Percentiles rank a stretch among this genome's conserved stretches.
Evolutionary conservation across 352 stramenopile genomes (phyloP).

Genomic region (Phytophthora colocasiae): DNA sequence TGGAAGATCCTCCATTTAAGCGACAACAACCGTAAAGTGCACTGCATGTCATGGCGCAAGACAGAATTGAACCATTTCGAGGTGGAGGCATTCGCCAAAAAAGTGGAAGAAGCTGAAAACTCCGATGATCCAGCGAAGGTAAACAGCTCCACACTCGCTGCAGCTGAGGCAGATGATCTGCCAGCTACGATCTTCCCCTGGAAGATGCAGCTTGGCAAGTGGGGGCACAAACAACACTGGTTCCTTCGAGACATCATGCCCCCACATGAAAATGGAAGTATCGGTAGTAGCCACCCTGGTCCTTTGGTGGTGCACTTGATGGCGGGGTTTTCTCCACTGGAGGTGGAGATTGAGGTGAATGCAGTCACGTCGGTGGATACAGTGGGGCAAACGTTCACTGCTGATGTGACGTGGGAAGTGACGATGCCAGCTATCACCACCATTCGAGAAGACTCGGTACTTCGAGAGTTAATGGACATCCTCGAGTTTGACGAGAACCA

Average conservation of each 20-base stretch:
- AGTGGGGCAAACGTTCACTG: conserved; percentile 50
- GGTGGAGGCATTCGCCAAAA: conserved; percentile 45
- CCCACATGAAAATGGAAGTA: conserved; percentile 12
- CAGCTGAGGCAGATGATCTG: conserved; percentile 20
- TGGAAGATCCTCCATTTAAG: conserved; percentile 55
- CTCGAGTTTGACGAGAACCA: conserved; percentile 49
- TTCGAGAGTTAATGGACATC: conserved; percentile 48
- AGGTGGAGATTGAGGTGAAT: conserved; percentile 49
- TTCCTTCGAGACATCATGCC: conserved; percentile 56
- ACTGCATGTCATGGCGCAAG: conserved; percentile 57
- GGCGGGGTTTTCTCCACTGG: conserved; percentile 43
- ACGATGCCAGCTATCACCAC: conserved; percentile 49
- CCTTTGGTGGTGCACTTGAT: conserved; percentile 38
- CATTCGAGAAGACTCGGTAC: conserved; percentile 50
- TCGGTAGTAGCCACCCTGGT: conserved; percentile 24
- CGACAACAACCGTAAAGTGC: conserved; percentile 36
- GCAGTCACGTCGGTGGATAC: conserved; percentile 51
- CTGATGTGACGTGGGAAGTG: conserved; percentile 58
- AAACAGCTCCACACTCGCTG: conserved; percentile 16
- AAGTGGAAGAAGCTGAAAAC: conserved; percentile 25
- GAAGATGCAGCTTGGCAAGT: conserved; percentile 66
- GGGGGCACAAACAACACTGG: conserved; percentile 54
- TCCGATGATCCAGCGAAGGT: conserved; percentile 6
- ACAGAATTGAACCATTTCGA: conserved; percentile 54
- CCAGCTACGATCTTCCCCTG: conserved; percentile 52